phyloP scores from a whole-genome alignment of 768 basidiomycete species.

The Suillus placidus region DNA sequence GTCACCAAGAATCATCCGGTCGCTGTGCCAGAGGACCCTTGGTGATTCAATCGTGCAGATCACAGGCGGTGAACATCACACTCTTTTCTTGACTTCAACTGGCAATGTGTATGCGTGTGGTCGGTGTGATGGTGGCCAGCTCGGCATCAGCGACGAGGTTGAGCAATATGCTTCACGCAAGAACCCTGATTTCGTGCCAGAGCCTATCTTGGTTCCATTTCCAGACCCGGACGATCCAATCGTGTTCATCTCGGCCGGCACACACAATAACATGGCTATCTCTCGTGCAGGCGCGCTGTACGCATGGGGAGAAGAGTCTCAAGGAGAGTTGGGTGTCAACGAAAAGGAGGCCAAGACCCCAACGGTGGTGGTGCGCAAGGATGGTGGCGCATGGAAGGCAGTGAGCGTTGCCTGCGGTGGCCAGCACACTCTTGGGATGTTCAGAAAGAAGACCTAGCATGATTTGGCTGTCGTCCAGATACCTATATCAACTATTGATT shows the following conservation, averaged over 20 bases:
- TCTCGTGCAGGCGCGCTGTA: slow-evolving; percentile 70
- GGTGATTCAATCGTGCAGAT: slow-evolving; percentile 70
- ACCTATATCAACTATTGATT: slow-evolving; percentile 4
- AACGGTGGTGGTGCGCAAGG: slow-evolving; percentile 66
- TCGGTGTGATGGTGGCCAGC: slow-evolving; percentile 79
- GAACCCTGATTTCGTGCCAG: slow-evolving; percentile 60
- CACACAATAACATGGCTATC: slow-evolving; percentile 73
- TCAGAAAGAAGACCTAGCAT: slow-evolving; percentile 57
- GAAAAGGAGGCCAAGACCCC: slow-evolving; percentile 67
- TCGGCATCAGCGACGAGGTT: slow-evolving; percentile 75
- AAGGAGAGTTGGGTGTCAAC: slow-evolving; percentile 72
- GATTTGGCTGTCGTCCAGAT: slow-evolving; percentile 5
- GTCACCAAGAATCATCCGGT: slow-evolving; percentile 63
- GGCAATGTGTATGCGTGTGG: slow-evolving; percentile 90
- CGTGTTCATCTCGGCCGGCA: slow-evolving; percentile 65
- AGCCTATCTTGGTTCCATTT: slow-evolving; percentile 68
- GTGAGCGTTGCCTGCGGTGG: slow-evolving; percentile 67
- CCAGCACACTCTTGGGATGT: slow-evolving; percentile 74
- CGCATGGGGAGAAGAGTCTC: slow-evolving; percentile 78
- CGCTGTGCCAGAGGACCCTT: slow-evolving; percentile 63
- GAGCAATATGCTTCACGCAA: slow-evolving; percentile 58
- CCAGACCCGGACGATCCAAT: slow-evolving; percentile 66
- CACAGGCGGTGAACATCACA: slow-evolving; percentile 84
- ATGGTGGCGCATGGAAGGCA: slow-evolving; percentile 69
- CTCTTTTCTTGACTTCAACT: slow-evolving; percentile 81